Base-by-base conservation (phyloP, 1,139 yeast species). In the Nakaseomyces sp. region DNA sequence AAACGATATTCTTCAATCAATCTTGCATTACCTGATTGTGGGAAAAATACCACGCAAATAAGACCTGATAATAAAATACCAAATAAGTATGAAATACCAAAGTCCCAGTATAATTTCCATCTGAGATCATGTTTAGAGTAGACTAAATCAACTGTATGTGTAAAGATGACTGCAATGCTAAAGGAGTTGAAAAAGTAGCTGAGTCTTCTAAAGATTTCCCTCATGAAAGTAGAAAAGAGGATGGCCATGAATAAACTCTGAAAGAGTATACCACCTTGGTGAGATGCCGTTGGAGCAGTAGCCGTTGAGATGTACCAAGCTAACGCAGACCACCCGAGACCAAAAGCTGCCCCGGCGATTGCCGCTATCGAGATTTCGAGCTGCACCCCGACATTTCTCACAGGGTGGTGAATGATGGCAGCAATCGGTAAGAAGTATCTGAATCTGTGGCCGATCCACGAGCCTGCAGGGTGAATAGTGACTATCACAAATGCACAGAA, bases 251-350 rank as follows among this genome's bases (percentile, higher is more conserved):
- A 51, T 15, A 70, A 46, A 36, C 75, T 70, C 0, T 66, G 60
- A 10, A 73, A 71, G 18, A 71, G 53, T n/a, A 73, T 60, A 22
- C 74, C 76, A 39, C 76, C 76, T 48, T 66, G 72, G 29, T 71
- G 71, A 15, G 60, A 53, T n/a, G 66, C 57, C 0, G 73, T 63
- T 1, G 70, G 66, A 5, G 52, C 53, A 1, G 74, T 68, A 1
- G 69, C 63, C 0, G 66, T 63, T 2, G 75, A 67, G 1, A 72
- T 54, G 44, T 60, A 70, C 51, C 72, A 54, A 1, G 74, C 70
- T 28, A 72, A 48, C 0, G 72, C 57, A 1, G 71, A 63, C 72
- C 74, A 70, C 0, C 71, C 76, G 26, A 70, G 47, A 1, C 73
- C 77, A 5, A 76, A 59, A n/a, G 72, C 70, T 29, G 71, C 67